phyloP scores from a whole-genome alignment of 345 rosid genomes.

The Camelina neglecta region DNA sequence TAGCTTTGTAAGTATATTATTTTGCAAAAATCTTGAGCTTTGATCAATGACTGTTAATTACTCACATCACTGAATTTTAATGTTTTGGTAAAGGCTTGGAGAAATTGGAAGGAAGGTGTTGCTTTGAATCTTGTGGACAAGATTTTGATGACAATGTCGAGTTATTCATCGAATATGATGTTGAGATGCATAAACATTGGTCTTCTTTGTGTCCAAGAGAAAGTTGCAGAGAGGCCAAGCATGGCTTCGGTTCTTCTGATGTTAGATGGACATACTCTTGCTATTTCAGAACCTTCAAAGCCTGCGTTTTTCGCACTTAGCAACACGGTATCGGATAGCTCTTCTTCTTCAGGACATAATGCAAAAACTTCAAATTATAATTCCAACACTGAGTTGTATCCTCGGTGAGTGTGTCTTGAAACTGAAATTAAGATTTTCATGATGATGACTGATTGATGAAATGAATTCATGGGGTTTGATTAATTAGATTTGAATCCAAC shows the following conservation, averaged over 20 bases:
- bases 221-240: constrained; percentile 54
- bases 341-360: constrained; percentile 36
- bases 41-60: not conserved
- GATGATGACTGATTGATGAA: constrained; percentile 26
- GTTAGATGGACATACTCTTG: constrained; percentile 45
- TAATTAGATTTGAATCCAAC: constrained; percentile 31
- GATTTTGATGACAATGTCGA: constrained; percentile 41
- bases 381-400: constrained; percentile 40
- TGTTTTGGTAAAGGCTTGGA: constrained; percentile 58
- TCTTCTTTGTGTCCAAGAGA: constrained; percentile 69
- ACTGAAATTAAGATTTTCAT: not conserved
- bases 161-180: constrained; percentile 44
- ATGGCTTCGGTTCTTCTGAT: constrained; percentile 57
- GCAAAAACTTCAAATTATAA: constrained; percentile 38
- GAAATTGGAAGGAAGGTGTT: constrained; percentile 55
- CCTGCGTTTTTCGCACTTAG: constrained; percentile 49
- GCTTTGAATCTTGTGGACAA: constrained; percentile 49
- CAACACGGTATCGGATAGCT: constrained; percentile 25
- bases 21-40: not conserved
- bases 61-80: not conserved
- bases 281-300: constrained; percentile 52
- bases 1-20: constrained; percentile 48
- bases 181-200: constrained; percentile 67
- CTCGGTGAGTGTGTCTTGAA: constrained; percentile 31
- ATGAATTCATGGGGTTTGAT: constrained; percentile 25